These are phyloP conservation scores for Mucor indicus DNA, from an alignment of 371 early-diverging fungal genomes.

Conservation along the genomic window DNA sequence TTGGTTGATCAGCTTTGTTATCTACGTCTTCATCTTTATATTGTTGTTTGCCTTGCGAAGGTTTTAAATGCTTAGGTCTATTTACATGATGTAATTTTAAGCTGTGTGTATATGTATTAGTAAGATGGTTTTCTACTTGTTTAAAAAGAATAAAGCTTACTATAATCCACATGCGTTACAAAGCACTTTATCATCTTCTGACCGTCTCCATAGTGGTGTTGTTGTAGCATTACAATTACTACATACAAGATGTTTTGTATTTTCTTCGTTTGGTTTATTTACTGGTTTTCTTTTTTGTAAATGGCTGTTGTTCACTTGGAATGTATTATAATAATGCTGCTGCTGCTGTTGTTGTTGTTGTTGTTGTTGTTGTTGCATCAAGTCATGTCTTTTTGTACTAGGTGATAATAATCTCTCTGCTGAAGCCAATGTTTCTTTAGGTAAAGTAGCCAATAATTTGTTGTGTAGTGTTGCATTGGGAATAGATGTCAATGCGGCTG, in stretches of 20 bases:
- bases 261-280: no score
- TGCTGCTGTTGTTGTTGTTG: no score
- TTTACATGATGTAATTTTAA: constrained; percentile 74
- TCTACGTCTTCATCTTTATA: not conserved
- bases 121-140: no score
- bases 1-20: not conserved
- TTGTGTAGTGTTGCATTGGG: constrained; percentile 32
- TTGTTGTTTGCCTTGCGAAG: not conserved
- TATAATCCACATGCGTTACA: constrained; percentile 98
- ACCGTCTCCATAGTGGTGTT: constrained; percentile 96
- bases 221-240: constrained; percentile 85
- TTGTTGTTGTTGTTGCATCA: no score
- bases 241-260: no score
- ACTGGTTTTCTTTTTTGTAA: no score
- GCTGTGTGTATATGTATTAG: no score
- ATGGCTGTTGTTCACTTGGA: no score
- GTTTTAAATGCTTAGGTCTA: constrained; percentile 53
- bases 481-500: constrained; percentile 8
- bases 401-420: constrained; percentile 34
- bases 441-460: constrained; percentile 35
- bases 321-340: no score
- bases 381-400: no score
- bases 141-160: no score
- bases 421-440: constrained; percentile 31
- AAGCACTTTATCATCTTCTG: constrained; percentile 76